A percentile compares a stretch with the other conserved stretches of the same genome.
Conservation (phyloP, 176 grass and related monocot genomes). For the Oryza meyeriana region DNA sequence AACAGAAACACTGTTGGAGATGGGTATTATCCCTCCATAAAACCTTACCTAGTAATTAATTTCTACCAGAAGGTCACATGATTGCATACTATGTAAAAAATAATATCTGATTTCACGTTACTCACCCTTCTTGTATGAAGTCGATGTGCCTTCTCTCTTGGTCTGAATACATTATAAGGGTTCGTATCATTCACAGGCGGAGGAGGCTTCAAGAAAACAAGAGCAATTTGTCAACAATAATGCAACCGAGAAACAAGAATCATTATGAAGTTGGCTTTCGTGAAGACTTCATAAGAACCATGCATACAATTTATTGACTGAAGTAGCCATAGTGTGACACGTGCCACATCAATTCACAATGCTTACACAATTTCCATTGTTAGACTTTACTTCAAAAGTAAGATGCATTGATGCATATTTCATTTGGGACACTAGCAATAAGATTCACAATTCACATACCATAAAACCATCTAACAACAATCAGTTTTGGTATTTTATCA, state of each 20-base stretch:
- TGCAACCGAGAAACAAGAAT: conserved; percentile 9
- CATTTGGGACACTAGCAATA: background rate
- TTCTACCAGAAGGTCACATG: background rate
- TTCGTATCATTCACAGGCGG: conserved; percentile 95
- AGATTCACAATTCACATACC: conserved; percentile 2
- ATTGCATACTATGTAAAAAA: conserved; percentile 7
- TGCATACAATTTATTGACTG: background rate
- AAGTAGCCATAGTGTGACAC: background rate
- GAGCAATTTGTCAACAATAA: conserved; percentile 31
- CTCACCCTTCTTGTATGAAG: conserved; percentile 97
- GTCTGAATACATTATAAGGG: conserved; percentile 99
- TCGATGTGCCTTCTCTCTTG: conserved; percentile 91
- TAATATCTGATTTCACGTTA: conserved; percentile 7
- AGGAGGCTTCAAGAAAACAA: conserved; percentile 70
- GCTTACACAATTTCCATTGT: background rate
- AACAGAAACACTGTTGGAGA: background rate
- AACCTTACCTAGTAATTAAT: conserved; percentile 1
- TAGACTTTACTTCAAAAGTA: background rate
- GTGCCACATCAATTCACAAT: background rate
- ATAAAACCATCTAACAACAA: conserved; percentile 5
- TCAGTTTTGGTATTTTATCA: background rate
- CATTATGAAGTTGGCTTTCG: conserved; percentile 9
- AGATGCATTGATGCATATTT: conserved; percentile 12
- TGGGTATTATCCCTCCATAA: background rate
- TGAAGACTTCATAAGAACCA: background rate